Base-by-base conservation (phyloP, 1,284 basidiomycete species). In the Austroboletus niveus region DNA sequence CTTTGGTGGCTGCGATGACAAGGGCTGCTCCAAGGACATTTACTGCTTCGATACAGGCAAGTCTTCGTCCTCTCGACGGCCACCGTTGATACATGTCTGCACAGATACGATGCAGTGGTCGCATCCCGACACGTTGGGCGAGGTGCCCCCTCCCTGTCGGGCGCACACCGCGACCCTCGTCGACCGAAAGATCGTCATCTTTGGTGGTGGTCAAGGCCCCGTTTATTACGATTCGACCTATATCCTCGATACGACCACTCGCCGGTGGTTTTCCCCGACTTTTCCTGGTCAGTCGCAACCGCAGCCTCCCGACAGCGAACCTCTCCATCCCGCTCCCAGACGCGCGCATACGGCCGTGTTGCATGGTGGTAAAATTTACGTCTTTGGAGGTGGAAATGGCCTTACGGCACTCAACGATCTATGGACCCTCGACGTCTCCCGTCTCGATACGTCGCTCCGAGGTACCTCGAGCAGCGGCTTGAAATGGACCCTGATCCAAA, bases 351-450 rank as follows among this genome's bases (percentile, higher is more conserved):
- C 92, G 0, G 84, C 91, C 2, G 89, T 94, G 24, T 74, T 85
- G 32, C 86, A 92, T 64, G 75, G 78, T 41, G 79, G 81, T 50
- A 87, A 82, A 62, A 78, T 97, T 0, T 91, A 90, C 75, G 74
- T 97, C 4, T 97, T 97, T 64, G 94, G 94, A 5, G 94, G 94
- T 20, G 94, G 94, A 3, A 95, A 94, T 56, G 94, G 94, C 0
- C 78, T 89, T 69, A 84, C 82, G 17, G 94, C 94, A 1, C 76
- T 97, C 55, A 93, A 94, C 63, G 94, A 97, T 66, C 76, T 96
- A 8, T 95, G 93, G 92, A 83, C 86, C 15, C 75, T 96, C 14
- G 92, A 95, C 56, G 80, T 89, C 1, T 66, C 68, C n/a, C 61
- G 61, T 46, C 56, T 66, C 48, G 68, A 65, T 31, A 58, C 53